These are phyloP conservation scores for Lignosus rhinocerotis DNA, from an alignment of 1,284 basidiomycete genomes.

Conservation along the genomic window DNA sequence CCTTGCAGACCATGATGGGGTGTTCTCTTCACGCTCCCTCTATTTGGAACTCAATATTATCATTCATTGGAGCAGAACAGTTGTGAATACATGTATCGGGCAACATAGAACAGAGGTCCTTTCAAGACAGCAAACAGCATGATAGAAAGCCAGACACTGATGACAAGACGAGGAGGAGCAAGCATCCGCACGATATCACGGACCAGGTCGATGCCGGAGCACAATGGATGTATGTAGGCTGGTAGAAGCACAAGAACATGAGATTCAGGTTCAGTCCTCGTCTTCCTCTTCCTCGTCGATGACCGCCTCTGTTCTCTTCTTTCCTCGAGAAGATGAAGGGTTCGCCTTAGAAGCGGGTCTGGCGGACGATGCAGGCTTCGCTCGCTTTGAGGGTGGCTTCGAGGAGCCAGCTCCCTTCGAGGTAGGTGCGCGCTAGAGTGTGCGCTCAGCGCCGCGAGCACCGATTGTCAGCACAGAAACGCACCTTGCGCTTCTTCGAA, in stretches of 20 bases:
- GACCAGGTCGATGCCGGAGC: no score
- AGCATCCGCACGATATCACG: not conserved
- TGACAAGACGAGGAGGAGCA: not conserved
- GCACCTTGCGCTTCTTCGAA: slow-evolving; percentile 40
- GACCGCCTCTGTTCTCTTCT: slow-evolving; percentile 27
- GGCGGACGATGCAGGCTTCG: slow-evolving; percentile 26
- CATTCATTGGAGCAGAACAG: no score
- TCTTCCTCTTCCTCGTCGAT: slow-evolving; percentile 28
- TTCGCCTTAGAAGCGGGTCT: slow-evolving; percentile 25
- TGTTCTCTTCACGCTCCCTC: no score
- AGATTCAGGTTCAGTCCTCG: slow-evolving; percentile 3
- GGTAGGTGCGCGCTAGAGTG: slow-evolving; percentile 27
- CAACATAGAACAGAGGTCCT: not conserved
- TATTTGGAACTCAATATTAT: no score
- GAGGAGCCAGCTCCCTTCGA: slow-evolving; percentile 27
- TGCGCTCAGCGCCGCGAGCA: not conserved
- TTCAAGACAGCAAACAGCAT: not conserved
- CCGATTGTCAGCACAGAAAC: not conserved
- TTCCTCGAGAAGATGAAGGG: slow-evolving; percentile 24
- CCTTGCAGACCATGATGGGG: no score
- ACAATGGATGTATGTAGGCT: no score
- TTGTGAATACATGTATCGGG: not conserved
- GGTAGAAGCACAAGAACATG: not conserved
- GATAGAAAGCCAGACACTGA: not conserved
- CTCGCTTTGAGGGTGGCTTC: slow-evolving; percentile 32